A percentile compares a stretch with the other conserved stretches of the same genome.
These are phyloP conservation scores for Irpex sp. DNA, from an alignment of 1,284 basidiomycete species.

Conservation along the genomic window DNA sequence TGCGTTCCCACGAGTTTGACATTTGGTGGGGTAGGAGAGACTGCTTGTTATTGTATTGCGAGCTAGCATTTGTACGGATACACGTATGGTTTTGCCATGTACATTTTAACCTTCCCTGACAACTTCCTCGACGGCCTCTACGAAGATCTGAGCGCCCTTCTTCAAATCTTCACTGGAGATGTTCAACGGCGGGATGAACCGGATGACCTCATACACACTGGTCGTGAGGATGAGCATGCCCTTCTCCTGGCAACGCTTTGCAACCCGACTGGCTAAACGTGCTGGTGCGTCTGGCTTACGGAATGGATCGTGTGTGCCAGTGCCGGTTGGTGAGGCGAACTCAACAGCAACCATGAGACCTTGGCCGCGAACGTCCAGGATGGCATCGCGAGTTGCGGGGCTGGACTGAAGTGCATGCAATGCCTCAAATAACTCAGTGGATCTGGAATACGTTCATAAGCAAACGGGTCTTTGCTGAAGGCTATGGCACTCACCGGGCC, in stretches of 20 bases:
- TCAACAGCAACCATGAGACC: constrained; percentile 85
- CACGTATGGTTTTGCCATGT: background rate
- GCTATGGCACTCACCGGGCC: constrained; percentile 44
- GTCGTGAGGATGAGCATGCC: constrained; percentile 81
- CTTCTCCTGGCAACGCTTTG: constrained; percentile 79
- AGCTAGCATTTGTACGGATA: too few relatives aligned
- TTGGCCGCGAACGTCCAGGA: constrained; percentile 75
- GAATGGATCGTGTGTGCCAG: constrained; percentile 40
- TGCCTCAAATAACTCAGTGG: constrained; percentile 65
- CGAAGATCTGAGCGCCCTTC: constrained; percentile 58
- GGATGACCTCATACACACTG: constrained; percentile 73
- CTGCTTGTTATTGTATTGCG: too few relatives aligned
- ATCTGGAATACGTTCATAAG: constrained; percentile 39
- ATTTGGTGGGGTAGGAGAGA: too few relatives aligned
- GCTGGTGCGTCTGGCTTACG: constrained; percentile 45
- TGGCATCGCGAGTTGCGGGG: constrained; percentile 46
- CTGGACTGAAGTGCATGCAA: constrained; percentile 56
- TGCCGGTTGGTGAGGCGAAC: constrained; percentile 60
- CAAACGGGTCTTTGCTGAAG: background rate
- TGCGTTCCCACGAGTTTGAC: background rate
- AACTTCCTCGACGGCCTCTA: constrained; percentile 59
- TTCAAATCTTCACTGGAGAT: constrained; percentile 59
- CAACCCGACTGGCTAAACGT: constrained; percentile 71
- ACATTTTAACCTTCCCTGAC: constrained; percentile 42
- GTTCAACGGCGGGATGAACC: constrained; percentile 77